A percentile compares a stretch with the other conserved stretches of the same genome.
phyloP scores from a whole-genome alignment of 2,329 filamentous ascomycete genomes.

The Pseudopithomyces maydicus region DNA sequence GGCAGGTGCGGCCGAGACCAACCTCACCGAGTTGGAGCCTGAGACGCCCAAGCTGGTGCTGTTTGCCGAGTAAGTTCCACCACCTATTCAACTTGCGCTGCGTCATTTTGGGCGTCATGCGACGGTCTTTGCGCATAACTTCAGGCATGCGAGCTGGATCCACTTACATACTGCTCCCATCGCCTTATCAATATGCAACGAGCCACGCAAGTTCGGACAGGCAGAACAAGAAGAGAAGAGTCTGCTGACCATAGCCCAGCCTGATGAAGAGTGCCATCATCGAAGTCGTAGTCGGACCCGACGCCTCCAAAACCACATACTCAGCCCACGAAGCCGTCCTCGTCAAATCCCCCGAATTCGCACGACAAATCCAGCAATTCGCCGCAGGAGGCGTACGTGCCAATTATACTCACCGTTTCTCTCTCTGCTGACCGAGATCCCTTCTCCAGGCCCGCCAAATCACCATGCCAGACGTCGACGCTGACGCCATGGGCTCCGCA shows the following conservation, averaged over 20 bases:
- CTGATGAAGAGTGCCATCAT: conserved; percentile 56
- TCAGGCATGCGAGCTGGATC: no score
- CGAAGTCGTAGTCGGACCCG: conserved; percentile 54
- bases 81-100: not conserved
- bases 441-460: conserved; percentile 65
- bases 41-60: conserved; percentile 47
- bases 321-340: conserved; percentile 82
- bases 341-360: conserved; percentile 74
- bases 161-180: not conserved
- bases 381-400: conserved; percentile 64
- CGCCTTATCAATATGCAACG: not conserved
- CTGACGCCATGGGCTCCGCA: conserved; percentile 77
- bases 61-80: conserved; percentile 51
- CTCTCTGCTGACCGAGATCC: not conserved
- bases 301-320: conserved; percentile 65
- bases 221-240: not conserved
- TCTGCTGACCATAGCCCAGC: conserved; percentile 32
- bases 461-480: conserved; percentile 68
- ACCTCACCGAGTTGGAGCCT: conserved; percentile 51
- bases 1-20: conserved; percentile 30
- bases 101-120: not conserved
- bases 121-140: not conserved
- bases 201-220: not conserved
- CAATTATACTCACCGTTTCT: no score
- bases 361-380: conserved; percentile 66